Evolutionary conservation across 176 grass and related monocot genomes (phyloP).

Genomic region (Rhynchospora pubera): DNA sequence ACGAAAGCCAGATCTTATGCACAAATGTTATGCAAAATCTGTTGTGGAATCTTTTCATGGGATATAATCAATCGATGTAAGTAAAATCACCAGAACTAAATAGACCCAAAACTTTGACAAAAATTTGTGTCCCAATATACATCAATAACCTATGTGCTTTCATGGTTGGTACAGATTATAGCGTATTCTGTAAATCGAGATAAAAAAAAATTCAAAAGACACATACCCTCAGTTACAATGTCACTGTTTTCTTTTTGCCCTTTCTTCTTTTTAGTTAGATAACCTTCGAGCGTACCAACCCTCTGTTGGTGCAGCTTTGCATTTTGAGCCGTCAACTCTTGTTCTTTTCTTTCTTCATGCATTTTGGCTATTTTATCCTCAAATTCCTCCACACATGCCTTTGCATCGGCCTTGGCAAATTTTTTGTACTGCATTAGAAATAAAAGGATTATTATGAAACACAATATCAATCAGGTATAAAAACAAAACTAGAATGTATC

Average conservation of each 20-base stretch:
- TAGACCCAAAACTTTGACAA: not conserved
- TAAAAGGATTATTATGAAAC: not conserved
- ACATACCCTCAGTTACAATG: constrained; percentile 45
- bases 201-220: constrained; percentile 9
- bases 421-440: constrained; percentile 81
- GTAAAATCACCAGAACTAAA: not conserved
- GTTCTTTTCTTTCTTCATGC: constrained; percentile 83
- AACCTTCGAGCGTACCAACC: constrained; percentile 48
- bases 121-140: not conserved
- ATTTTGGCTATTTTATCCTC: constrained; percentile 84
- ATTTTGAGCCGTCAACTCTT: constrained; percentile 67
- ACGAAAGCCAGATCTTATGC: not conserved
- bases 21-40: not conserved
- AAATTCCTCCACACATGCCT: constrained; percentile 91
- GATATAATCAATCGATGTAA: not conserved
- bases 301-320: constrained; percentile 61
- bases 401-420: constrained; percentile 78
- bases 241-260: constrained; percentile 12
- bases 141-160: not conserved
- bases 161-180: not conserved
- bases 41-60: not conserved
- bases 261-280: constrained; percentile 35
- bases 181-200: not conserved
- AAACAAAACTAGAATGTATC: not conserved
- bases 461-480: not conserved